phyloP scores from a whole-genome alignment of 495 filamentous ascomycete genomes.

The Podospora sp. region DNA sequence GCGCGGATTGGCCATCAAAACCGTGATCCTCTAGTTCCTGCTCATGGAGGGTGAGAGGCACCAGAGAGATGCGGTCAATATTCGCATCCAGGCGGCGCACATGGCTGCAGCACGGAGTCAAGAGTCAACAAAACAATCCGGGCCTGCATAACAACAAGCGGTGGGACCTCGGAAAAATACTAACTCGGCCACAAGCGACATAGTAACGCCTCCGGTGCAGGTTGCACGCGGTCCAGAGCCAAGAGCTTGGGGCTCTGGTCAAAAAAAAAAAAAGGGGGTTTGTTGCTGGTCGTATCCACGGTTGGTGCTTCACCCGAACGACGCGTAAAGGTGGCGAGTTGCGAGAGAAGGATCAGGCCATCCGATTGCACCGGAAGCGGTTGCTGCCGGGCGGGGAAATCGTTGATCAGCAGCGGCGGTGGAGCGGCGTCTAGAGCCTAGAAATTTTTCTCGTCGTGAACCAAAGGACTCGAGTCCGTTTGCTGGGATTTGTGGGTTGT shows the following conservation, averaged over 20 bases:
- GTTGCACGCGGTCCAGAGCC: slow-evolving; percentile 22
- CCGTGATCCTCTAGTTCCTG: slow-evolving; percentile 29
- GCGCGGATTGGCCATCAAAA: neutral
- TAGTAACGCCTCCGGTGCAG: slow-evolving; percentile 37
- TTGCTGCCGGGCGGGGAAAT: slow-evolving; percentile 27
- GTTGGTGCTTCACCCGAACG: slow-evolving; percentile 18
- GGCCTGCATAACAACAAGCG: neutral
- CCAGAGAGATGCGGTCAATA: slow-evolving; percentile 67
- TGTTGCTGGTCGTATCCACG: neutral
- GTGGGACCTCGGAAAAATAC: slow-evolving; percentile 33
- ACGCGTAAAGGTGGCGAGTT: slow-evolving; percentile 40
- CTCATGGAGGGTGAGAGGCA: slow-evolving; percentile 36
- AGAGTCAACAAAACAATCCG: slow-evolving; percentile 21
- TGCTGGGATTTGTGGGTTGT: slow-evolving; percentile 24
- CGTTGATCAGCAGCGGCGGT: slow-evolving; percentile 16
- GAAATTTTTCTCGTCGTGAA: slow-evolving; percentile 9
- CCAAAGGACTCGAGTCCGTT: neutral
- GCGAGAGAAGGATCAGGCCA: slow-evolving; percentile 33
- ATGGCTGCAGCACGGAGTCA: slow-evolving; percentile 57
- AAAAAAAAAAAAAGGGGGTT: slow-evolving; percentile 1
- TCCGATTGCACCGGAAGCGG: slow-evolving; percentile 26
- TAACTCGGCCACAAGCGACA: slow-evolving; percentile 72
- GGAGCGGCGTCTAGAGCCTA: slow-evolving; percentile 1
- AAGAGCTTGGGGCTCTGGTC: slow-evolving; percentile 9
- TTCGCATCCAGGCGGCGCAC: slow-evolving; percentile 75